Conservation (phyloP, 768 basidiomycete species). For the Tylopilus balloui region DNA sequence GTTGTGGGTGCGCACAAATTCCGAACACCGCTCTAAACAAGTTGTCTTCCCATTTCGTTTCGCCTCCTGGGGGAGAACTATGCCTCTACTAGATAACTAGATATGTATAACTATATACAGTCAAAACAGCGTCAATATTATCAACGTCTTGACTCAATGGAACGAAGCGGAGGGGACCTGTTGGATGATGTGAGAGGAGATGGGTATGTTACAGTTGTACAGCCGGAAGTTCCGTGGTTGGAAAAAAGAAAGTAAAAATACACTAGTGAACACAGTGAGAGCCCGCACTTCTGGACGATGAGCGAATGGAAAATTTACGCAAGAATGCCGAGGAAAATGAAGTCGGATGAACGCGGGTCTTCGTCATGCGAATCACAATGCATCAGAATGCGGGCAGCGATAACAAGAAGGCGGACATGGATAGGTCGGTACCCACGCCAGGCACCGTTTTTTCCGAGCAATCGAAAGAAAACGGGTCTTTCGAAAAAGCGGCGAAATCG, state of each 20-base stretch:
- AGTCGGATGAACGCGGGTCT: conserved; percentile 7
- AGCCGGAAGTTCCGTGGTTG: conserved; percentile 15
- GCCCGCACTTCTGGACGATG: not conserved
- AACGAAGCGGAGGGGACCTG: conserved; percentile 14
- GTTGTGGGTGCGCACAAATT: not conserved
- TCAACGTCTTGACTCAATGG: conserved; percentile 5
- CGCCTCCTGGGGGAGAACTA: conserved; percentile 2
- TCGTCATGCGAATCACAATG: conserved; percentile 1
- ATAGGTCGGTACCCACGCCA: conserved; percentile 24
- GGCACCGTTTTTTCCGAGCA: conserved; percentile 21
- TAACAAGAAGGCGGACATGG: conserved; percentile 32
- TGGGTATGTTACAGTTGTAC: conserved; percentile 24
- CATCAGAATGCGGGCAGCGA: conserved; percentile 28
- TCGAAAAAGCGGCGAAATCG: conserved; percentile 23
- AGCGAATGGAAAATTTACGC: conserved; percentile 4
- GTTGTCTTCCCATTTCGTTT: conserved; percentile 14
- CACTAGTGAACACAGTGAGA: conserved; percentile 14
- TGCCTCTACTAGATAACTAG: conserved; percentile 18
- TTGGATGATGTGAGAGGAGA: not conserved
- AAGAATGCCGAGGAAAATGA: not conserved
- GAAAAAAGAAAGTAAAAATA: conserved; percentile 25
- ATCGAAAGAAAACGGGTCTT: conserved; percentile 24
- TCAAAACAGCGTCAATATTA: conserved; percentile 4
- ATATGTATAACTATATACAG: conserved; percentile 33
- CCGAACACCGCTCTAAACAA: not conserved